Evolutionary conservation across 163 green algal genomes (phyloP).

Genomic region (Smithsoniella earleae): DNA sequence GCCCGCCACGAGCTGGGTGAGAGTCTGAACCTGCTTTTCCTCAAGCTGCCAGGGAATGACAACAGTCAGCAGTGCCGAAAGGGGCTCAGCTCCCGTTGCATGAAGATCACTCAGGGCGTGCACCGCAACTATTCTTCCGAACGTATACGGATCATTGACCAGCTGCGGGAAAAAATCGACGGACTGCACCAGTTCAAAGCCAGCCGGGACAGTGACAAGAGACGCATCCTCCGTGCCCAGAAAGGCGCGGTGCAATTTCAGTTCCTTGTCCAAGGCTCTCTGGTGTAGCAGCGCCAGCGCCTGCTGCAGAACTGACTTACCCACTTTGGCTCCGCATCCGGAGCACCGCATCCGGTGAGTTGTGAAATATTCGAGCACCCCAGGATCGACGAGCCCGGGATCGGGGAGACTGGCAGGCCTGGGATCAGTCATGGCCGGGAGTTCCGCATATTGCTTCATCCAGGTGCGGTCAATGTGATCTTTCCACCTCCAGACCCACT

Average conservation of each 20-base stretch:
- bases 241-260: conserved; percentile 10
- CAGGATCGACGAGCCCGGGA: too few species aligned
- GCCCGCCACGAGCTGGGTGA: conserved; percentile 8
- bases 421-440: conserved; percentile 39
- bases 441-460: conserved; percentile 66
- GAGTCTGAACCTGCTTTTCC: too few species aligned
- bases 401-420: neutral
- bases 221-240: conserved; percentile 55
- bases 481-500: conserved; percentile 78
- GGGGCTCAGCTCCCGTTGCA: conserved; percentile 74
- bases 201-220: conserved; percentile 47
- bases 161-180: conserved; percentile 81
- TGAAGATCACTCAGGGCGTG: conserved; percentile 80
- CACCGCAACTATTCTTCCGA: conserved; percentile 72
- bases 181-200: conserved; percentile 63
- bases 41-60: conserved; percentile 43
- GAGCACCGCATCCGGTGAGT: conserved; percentile 70
- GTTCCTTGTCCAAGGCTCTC: conserved; percentile 38
- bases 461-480: conserved; percentile 81
- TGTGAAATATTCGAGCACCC: conserved; percentile 45
- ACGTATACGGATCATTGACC: conserved; percentile 65
- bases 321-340: conserved; percentile 79
- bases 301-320: neutral
- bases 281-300: conserved; percentile 31
- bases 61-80: conserved; percentile 61